Percentiles rank a stretch among this genome's conserved stretches.
These are phyloP conservation scores for Lippia alba DNA, from an alignment of 305 asterid genomes.

Conservation along the genomic window DNA sequence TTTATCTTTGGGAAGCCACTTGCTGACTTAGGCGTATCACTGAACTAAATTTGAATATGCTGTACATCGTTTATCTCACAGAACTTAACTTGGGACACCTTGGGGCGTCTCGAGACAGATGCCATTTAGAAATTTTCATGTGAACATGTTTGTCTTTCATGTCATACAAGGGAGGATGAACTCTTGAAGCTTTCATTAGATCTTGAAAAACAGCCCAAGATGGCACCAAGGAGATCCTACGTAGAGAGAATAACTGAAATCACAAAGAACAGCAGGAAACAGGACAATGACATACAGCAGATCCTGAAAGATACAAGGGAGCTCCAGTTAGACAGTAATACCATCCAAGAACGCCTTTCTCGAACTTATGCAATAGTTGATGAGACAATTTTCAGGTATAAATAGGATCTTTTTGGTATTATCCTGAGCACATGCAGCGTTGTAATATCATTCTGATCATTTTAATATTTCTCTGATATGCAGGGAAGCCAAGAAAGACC, in stretches of 20 bases:
- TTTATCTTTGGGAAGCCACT: conserved; percentile 10
- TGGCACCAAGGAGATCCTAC: conserved; percentile 61
- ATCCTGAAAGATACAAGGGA: conserved; percentile 82
- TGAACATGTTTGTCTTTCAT: conserved; percentile 27
- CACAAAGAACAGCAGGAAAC: conserved; percentile 87
- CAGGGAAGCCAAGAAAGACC: conserved; percentile 85
- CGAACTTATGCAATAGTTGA: conserved; percentile 73
- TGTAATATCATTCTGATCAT: not conserved
- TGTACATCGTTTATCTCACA: conserved; percentile 1
- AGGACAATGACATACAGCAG: conserved; percentile 67
- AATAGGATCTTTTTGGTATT: not conserved
- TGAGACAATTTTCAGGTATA: conserved; percentile 75
- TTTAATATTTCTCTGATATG: conserved; percentile 14
- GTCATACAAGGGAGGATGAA: conserved; percentile 61
- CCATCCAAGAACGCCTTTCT: conserved; percentile 77
- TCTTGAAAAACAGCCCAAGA: conserved; percentile 60
- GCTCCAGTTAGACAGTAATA: conserved; percentile 83
- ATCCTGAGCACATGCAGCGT: not conserved
- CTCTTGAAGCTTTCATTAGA: conserved; percentile 55
- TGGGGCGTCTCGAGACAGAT: conserved; percentile 15
- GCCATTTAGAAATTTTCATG: conserved; percentile 6
- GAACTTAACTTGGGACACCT: conserved; percentile 21
- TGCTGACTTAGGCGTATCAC: conserved; percentile 16
- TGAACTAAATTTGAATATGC: not conserved
- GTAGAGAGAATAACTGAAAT: conserved; percentile 75